Conservation (phyloP, 345 rosid genomes). For the Brassica juncea region DNA sequence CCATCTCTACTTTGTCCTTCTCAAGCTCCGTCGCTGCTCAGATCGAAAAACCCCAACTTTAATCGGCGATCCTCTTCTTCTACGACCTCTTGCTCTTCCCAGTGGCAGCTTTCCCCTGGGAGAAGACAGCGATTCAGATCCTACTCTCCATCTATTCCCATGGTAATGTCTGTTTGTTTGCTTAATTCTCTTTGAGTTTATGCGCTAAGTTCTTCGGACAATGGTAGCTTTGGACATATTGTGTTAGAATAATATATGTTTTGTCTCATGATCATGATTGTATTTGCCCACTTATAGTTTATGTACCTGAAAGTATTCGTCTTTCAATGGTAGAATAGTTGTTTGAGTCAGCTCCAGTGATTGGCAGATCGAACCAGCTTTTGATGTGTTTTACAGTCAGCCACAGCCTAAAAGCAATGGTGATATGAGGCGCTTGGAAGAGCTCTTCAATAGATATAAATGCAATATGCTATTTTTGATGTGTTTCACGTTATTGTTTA, state of each 20-base stretch:
- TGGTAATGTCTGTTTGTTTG: constrained; percentile 43
- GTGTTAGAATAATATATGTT: background rate
- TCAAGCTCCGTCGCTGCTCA: constrained; percentile 25
- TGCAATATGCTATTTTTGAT: no score
- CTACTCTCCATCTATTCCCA: constrained; percentile 35
- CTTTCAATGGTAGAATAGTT: constrained; percentile 6
- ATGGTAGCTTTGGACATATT: background rate
- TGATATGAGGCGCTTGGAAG: no score
- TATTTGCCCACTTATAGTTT: background rate
- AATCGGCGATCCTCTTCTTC: constrained; percentile 28
- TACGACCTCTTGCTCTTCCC: background rate
- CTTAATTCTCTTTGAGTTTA: background rate
- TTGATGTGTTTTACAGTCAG: background rate
- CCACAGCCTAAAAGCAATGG: no score
- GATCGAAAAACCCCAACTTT: constrained; percentile 50
- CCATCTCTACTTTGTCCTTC: constrained; percentile 34
- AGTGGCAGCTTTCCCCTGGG: constrained; percentile 33
- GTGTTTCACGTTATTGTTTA: no score
- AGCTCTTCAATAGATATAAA: no score
- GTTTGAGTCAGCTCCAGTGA: background rate
- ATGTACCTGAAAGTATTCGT: background rate
- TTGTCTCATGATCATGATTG: background rate
- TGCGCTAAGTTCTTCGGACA: background rate
- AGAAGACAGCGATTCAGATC: constrained; percentile 35
- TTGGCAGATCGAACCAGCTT: no score